phyloP scores from a whole-genome alignment of 2,329 filamentous ascomycete species.

The Aureobasidium mangrovei region DNA sequence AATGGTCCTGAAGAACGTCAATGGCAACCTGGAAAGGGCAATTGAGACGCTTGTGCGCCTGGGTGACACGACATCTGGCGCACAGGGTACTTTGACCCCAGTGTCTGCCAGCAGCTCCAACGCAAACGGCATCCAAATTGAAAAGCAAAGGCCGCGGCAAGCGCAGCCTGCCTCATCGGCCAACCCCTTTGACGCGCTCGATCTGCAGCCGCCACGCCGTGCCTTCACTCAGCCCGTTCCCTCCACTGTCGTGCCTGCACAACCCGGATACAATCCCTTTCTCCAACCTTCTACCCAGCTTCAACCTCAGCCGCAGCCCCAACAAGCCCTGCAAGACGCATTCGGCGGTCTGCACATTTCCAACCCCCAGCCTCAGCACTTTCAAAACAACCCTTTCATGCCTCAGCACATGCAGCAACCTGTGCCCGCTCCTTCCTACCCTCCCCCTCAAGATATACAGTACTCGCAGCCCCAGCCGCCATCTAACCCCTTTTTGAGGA shows the following conservation, averaged over 20 bases:
- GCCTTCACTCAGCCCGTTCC: conserved; percentile 22
- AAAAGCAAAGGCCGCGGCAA: conserved; percentile 29
- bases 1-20: conserved; percentile 70
- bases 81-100: conserved; percentile 25
- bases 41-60: conserved; percentile 77
- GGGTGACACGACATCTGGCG: conserved; percentile 56
- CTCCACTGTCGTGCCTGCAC: conserved; percentile 17
- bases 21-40: conserved; percentile 76
- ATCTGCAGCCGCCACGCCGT: conserved; percentile 30
- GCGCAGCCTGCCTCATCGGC: conserved; percentile 20
- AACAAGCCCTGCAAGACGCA: conserved; percentile 24
- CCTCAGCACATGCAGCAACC: conserved; percentile 21
- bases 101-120: conserved; percentile 38
- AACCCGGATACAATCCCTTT: conserved; percentile 59
- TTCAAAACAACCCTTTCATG: conserved; percentile 24
- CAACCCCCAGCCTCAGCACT: conserved; percentile 23
- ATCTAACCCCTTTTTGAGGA: conserved; percentile 37
- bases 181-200: conserved; percentile 39
- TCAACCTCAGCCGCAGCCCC: conserved; percentile 22
- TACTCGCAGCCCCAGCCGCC: conserved; percentile 16
- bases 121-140: conserved; percentile 36
- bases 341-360: conserved; percentile 68
- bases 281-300: conserved; percentile 31
- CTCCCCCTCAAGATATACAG: conserved; percentile 16
- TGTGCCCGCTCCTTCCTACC: conserved; percentile 12